Base-by-base conservation (phyloP, 2,329 filamentous ascomycete genomes). In the Sclerotinia glacialis region DNA sequence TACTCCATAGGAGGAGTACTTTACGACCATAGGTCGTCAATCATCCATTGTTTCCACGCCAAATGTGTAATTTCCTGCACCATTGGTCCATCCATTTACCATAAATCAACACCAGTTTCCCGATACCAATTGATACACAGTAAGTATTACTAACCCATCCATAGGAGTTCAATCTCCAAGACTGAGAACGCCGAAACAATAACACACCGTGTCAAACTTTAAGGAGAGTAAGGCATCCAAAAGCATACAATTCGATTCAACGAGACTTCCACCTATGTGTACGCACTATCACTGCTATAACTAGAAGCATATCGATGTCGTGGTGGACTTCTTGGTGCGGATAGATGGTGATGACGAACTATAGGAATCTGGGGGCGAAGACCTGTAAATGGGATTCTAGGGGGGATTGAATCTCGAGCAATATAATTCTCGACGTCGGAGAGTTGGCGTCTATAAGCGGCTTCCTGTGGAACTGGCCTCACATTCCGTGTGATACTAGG, bases 331-430 rank as follows among this genome's bases (percentile, higher is more conserved):
- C 64, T 60, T 26, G 46, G 34, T 2, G 26, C 40, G 54, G 65
- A 67, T 2, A 60, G 60, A 64, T 67, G 40, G 14, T 46, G 44
- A 8, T 52, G 40, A 28, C 31, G 31, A 47, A 49, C 31, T 40
- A 21, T 28, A 16, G 46, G 37, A 21, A 66, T 61, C 40, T 66
- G 64, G 52, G 64, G 64, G 40, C 64, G 64, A 52, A 18, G 34
- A 37, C 64, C 64, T 61, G 55, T 66, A 60, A 46, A 61, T 66
- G 31, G 34, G 6, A 61, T 66, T 37, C 64, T 53, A 12, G 37
- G 28, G 26, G 37, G 21, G 8, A 11, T 54, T 16, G 34, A 37
- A 18, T 53, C 55, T 23, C 55, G 46, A 53, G 16, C 34, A 3
- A 66, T 53, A 23, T 66, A 61, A 42, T 16, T 44, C 26, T 66